A percentile compares a stretch with the other conserved stretches of the same genome.
phyloP scores from a whole-genome alignment of 2,329 filamentous ascomycete genomes.

The Cadophora luteo-olivacea region DNA sequence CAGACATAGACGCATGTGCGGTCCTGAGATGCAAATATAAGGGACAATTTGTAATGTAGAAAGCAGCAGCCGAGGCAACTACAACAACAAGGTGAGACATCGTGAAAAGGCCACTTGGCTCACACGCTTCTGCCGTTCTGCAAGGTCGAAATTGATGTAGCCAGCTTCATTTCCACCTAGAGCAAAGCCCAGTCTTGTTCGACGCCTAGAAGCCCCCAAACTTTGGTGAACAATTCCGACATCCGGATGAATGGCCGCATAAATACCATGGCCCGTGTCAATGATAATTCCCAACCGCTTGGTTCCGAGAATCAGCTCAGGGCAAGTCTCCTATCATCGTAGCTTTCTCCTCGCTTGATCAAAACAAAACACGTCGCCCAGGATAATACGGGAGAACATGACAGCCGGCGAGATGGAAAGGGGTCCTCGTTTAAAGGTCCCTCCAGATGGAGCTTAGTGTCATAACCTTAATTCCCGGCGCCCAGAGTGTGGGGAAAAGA shows the following conservation, averaged over 20 bases:
- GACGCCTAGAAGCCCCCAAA: not conserved
- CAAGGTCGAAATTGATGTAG: not conserved
- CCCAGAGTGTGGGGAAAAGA: conserved; percentile 12
- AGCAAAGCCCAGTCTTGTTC: not conserved
- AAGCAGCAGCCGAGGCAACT: not conserved
- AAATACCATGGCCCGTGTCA: conserved; percentile 4
- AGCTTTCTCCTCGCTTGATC: not conserved
- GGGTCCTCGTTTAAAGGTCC: not conserved
- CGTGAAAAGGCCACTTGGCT: conserved; percentile 6
- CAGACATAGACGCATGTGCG: not conserved
- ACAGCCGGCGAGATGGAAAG: not conserved
- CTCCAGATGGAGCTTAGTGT: conserved; percentile 7
- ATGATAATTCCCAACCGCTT: not conserved
- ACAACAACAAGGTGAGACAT: not conserved
- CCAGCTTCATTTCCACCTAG: not conserved
- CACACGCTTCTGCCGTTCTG: not conserved
- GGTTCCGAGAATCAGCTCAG: not conserved
- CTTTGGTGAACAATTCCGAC: not conserved
- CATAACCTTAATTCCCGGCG: conserved; percentile 1
- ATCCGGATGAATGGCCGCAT: not conserved
- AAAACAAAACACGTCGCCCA: not conserved
- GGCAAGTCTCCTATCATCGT: not conserved
- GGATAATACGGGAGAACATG: not conserved
- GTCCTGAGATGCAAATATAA: not conserved
- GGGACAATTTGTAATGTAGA: not conserved